Percentiles rank a stretch among this genome's conserved stretches.
These are phyloP conservation scores for Lasiosphaeria ovina DNA, from an alignment of 495 filamentous ascomycete species.

Conservation along the genomic window DNA sequence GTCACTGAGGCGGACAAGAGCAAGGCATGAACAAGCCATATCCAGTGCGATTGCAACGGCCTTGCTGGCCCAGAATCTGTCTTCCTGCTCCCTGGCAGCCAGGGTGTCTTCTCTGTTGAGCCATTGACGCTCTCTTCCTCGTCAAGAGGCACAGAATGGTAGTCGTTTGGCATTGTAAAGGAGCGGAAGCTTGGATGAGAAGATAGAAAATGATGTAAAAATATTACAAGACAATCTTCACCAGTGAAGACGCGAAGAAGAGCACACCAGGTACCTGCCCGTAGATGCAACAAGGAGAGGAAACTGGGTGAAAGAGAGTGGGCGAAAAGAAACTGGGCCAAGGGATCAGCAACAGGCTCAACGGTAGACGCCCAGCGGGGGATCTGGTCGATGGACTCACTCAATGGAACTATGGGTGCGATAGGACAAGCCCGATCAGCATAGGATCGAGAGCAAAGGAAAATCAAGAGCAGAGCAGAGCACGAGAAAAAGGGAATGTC, in stretches of 20 bases:
- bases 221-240: slow-evolving; percentile 4
- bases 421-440: slow-evolving; percentile 11
- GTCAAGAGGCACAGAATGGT: slow-evolving; percentile 36
- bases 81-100: slow-evolving; percentile 14
- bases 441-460: slow-evolving; percentile 13
- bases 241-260: slow-evolving; percentile 15
- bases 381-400: too few relatives aligned
- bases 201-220: slow-evolving; percentile 19
- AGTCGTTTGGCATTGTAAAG: slow-evolving; percentile 31
- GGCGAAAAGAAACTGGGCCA: slow-evolving; percentile 15
- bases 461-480: slow-evolving; percentile 8
- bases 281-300: slow-evolving; percentile 23
- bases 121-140: slow-evolving; percentile 36
- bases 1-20: slow-evolving; percentile 42
- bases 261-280: slow-evolving; percentile 41
- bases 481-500: not conserved
- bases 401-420: not conserved
- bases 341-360: slow-evolving; percentile 10
- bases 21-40: slow-evolving; percentile 45
- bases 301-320: slow-evolving; percentile 8
- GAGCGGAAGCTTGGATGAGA: not conserved
- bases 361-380: not conserved
- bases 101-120: slow-evolving; percentile 23
- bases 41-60: slow-evolving; percentile 28
- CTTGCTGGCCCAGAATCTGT: slow-evolving; percentile 2